Conservation (phyloP, 2,329 filamentous ascomycete species). For the Aspergillus tamarii region DNA sequence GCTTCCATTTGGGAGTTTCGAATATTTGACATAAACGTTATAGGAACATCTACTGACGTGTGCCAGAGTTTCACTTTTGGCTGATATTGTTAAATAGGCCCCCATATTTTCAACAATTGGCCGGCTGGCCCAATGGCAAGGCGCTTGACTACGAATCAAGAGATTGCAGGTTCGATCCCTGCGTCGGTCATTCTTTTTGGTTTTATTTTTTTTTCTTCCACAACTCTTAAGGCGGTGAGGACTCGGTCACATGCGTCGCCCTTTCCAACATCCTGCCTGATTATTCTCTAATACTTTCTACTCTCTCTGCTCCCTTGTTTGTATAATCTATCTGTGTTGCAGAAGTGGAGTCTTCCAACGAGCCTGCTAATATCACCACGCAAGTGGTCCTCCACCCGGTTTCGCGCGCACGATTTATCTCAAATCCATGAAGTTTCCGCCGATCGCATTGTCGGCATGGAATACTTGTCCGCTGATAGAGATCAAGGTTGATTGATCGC, state of each 20-base stretch:
- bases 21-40: background rate
- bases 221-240: background rate
- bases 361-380: no score
- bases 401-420: background rate
- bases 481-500: background rate
- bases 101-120: background rate
- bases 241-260: no score
- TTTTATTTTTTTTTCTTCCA: no score
- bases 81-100: background rate
- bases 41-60: no score
- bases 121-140: conserved; percentile 40
- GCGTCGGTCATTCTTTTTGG: conserved; percentile 35
- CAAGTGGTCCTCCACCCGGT: background rate
- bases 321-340: background rate
- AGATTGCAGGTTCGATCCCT: conserved; percentile 54
- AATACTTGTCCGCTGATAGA: background rate
- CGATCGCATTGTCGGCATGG: background rate
- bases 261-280: no score
- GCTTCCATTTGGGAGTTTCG: background rate
- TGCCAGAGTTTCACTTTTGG: no score
- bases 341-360: background rate
- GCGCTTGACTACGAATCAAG: conserved; percentile 58
- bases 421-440: background rate
- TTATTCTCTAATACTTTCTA: no score
- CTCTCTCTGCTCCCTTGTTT: no score